Evolutionary conservation across 495 filamentous ascomycete genomes (phyloP), one percentile per base, ranked within the genome.

Genomic region (Sordaria brevicollis): DNA sequence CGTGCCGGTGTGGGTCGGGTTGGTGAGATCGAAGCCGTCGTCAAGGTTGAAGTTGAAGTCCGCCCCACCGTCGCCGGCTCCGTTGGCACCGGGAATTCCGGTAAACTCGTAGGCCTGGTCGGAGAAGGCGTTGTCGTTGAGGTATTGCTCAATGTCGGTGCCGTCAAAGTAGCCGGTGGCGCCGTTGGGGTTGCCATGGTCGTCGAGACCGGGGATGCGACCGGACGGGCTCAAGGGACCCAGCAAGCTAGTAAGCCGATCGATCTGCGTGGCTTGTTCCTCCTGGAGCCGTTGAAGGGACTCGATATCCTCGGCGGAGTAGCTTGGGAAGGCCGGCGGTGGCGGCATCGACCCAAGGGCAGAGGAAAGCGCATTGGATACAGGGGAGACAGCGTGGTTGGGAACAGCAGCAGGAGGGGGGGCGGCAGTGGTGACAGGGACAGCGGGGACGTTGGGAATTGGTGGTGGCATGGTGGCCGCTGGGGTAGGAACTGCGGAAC

Each of bases 151-250:
- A 2, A 92, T 81, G 72, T 92, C 90, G 54, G 91, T 78, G 37
- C 78, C 77, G 67, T 81, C 81, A 54, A 84, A 86, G 71, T 83
- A 85, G 69, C 68, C 68, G 15, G 72, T 71, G 13, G 49, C 49
- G 25, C 49, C 25, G 68, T 76, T 79, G 15, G 74, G 68, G 35
- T 80, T 82, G 33, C 82, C 83, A 15, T 78, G 72, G 7, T 84
- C 81, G 35, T 83, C 83, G 3, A 96, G 77, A 10, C 92, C 93
- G 1, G 93, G 92, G 66, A 97, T 95, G 19, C 84, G 83, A 13
- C 93, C 93, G 5, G 86, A 91, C 0, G 93, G 93, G 74, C 89
- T 92, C 35, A 96, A 82, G 2, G 93, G 93, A 35, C 90, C 88
- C 29, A 97, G 82, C 0, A 91, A 76, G 37, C 86, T 86, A 67